Conservation (phyloP, 257 asterid species). For the Przewalskia tangutica region DNA sequence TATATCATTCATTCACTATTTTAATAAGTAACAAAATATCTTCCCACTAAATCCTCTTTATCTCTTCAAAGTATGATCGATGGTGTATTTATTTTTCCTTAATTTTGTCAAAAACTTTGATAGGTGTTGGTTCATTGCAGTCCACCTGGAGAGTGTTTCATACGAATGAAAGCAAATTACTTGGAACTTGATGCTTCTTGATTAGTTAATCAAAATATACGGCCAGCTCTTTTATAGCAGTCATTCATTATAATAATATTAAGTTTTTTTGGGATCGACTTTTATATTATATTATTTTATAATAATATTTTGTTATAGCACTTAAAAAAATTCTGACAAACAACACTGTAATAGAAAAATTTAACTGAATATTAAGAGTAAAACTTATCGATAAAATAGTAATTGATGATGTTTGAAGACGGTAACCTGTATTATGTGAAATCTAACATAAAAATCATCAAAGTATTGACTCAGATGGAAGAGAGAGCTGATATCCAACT, state of each 20-base stretch:
- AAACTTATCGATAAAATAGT: background rate
- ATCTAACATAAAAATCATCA: background rate
- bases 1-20: constrained; percentile 6
- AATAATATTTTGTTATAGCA: no score
- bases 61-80: background rate
- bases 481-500: no score
- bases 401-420: background rate
- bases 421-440: background rate
- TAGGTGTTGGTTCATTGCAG: background rate
- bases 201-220: no score
- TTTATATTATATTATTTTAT: no score
- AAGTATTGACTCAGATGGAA: no score
- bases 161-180: background rate
- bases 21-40: constrained; percentile 5
- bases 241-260: no score
- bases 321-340: no score
- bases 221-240: no score
- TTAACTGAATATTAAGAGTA: background rate
- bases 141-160: background rate
- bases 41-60: background rate
- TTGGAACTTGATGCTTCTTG: background rate
- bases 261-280: no score
- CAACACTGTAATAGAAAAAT: no score
- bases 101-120: background rate
- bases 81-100: background rate